A percentile compares a stretch with the other conserved stretches of the same genome.
Conservation (phyloP, 2,329 filamentous ascomycete species). For the Trematosphaeria pertusa region DNA sequence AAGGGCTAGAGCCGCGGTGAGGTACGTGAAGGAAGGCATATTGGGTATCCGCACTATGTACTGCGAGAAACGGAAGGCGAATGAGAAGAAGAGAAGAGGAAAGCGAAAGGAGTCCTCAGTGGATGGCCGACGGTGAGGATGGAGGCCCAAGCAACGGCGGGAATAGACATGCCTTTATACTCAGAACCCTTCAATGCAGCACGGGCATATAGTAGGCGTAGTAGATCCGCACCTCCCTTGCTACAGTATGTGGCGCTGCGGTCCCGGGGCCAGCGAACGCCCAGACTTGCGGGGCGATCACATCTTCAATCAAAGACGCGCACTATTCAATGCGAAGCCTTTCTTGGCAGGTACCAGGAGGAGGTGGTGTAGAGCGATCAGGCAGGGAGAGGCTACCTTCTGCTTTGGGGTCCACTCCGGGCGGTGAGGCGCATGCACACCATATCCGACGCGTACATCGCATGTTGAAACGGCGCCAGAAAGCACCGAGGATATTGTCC, state of each 20-base stretch:
- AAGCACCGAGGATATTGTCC: no score
- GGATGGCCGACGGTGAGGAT: slow-evolving; percentile 16
- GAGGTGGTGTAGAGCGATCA: slow-evolving; percentile 19
- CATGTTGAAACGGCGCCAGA: slow-evolving; percentile 11
- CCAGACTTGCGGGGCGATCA: slow-evolving; percentile 20
- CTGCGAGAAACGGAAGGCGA: slow-evolving; percentile 3
- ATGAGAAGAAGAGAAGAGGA: slow-evolving; percentile 17
- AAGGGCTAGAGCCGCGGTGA: slow-evolving; percentile 43
- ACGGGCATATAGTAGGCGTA: no score
- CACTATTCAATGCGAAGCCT: slow-evolving; percentile 29
- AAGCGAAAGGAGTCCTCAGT: slow-evolving; percentile 22
- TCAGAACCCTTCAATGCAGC: slow-evolving; percentile 17
- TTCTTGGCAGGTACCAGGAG: slow-evolving; percentile 41
- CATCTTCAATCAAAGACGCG: slow-evolving; percentile 33
- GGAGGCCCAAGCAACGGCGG: slow-evolving; percentile 25
- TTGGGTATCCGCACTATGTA: slow-evolving; percentile 9
- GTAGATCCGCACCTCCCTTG: no score
- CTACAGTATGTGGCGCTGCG: no score
- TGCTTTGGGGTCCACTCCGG: slow-evolving; percentile 32
- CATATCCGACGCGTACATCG: slow-evolving; percentile 13
- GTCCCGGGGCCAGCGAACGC: slow-evolving; percentile 15
- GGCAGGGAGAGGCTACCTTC: slow-evolving; percentile 24
- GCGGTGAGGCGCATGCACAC: slow-evolving; percentile 11
- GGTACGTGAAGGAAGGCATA: slow-evolving; percentile 43
- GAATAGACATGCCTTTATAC: slow-evolving; percentile 37